Evolutionary conservation across 1,284 basidiomycete species (phyloP).

Genomic region (Marasmius fiardii): DNA sequence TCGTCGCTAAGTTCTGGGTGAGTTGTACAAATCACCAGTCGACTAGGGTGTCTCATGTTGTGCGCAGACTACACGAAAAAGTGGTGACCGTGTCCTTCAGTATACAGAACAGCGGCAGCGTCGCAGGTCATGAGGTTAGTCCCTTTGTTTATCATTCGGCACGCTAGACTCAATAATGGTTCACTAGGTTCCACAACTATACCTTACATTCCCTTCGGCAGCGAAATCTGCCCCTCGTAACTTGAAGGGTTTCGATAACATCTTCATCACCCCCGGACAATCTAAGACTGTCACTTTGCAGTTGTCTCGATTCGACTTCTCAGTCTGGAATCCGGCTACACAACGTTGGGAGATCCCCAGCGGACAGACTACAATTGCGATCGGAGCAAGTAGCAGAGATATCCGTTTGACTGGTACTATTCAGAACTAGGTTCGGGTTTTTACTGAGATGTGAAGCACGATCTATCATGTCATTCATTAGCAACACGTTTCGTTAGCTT

Average conservation of each 20-base stretch:
- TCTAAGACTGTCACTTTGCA: constrained; percentile 36
- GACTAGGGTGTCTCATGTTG: neutral
- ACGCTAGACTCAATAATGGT: constrained; percentile 3
- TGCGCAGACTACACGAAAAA: constrained; percentile 39
- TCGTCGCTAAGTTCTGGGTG: constrained; percentile 47
- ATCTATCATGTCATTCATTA: no score
- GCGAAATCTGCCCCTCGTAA: constrained; percentile 39
- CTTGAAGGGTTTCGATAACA: constrained; percentile 49
- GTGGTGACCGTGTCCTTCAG: constrained; percentile 43
- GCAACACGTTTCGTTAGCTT: no score
- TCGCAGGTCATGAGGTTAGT: constrained; percentile 46
- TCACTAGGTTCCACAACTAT: constrained; percentile 46
- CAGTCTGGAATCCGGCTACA: constrained; percentile 38
- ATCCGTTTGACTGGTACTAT: constrained; percentile 35
- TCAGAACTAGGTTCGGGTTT: neutral
- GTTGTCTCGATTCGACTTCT: constrained; percentile 26
- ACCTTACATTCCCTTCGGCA: constrained; percentile 41
- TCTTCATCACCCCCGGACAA: constrained; percentile 38
- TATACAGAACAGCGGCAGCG: constrained; percentile 40
- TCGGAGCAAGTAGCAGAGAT: constrained; percentile 47
- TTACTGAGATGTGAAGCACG: no score
- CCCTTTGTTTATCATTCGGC: neutral
- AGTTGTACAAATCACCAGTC: constrained; percentile 7
- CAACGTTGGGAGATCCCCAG: constrained; percentile 45
- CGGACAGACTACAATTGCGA: constrained; percentile 38